Base-by-base conservation (phyloP, 371 early-diverging fungal species). In the Syncephalastrum racemosum region DNA sequence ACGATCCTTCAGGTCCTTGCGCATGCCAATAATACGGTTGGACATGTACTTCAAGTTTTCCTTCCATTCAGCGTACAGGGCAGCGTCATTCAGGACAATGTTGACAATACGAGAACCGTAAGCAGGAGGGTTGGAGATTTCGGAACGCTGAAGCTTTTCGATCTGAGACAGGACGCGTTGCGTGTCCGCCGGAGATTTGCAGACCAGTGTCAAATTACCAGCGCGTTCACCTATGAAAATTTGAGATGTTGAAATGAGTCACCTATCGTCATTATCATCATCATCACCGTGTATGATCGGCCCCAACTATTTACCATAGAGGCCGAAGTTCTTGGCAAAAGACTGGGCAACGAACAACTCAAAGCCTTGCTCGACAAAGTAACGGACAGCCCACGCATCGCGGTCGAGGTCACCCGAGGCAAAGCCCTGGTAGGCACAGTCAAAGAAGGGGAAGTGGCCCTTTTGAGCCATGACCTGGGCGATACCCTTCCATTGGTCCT, bases 381-480 rank as follows among this genome's bases (percentile, higher is more conserved):
- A 87, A 19, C 96, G 87, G 25, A 96, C 90, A 50, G 95, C 92
- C 80, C 81, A 88, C 15, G 96, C 95, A 73, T 98, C 98, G 46
- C 82, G 74, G 60, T 91, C 94, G 8, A 98, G 77, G 71, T 89
- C 84, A 44, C 98, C 98, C 18, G 90, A 91, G 41, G 97, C 97
- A 66, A 96, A 98, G 3, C 98, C 97, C 84, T 96, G 96, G 83
- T 98, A 98, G 47, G 98, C 98, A 68, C 90, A 92, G 71, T 98
- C 98, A 68, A 98, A 98, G 87, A 96, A 95, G 20, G 93, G 86
- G 70, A 95, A 89, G 60, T 90, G 94, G 13, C 68, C 68, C 71
- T 88, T 88, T 53, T 73, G 71, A 63, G 74, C 54, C 71, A 93
- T 89, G 6, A 90, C 87, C 16, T 87, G 80, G 24, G 93, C 94